A percentile compares a stretch with the other conserved stretches of the same genome.
These are phyloP conservation scores for Gorgonomyces haynaldii DNA, from an alignment of 192 early-diverging fungal genomes.

Conservation along the genomic window DNA sequence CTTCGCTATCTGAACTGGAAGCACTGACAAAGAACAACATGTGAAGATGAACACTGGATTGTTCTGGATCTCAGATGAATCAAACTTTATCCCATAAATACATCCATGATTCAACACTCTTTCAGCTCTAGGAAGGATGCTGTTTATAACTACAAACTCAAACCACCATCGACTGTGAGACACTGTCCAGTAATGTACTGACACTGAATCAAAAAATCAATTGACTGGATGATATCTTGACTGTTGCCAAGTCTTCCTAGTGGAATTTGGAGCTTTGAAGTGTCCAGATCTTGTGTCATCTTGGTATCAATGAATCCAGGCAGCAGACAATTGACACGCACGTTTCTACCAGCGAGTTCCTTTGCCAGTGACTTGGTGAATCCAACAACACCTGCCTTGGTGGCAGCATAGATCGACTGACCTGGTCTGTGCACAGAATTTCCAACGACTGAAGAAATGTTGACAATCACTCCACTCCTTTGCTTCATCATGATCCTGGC, in stretches of 20 bases:
- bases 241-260: constrained; percentile 44
- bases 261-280: constrained; percentile 29
- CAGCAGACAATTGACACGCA: constrained; percentile 72
- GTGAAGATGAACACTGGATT: no score
- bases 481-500: constrained; percentile 47
- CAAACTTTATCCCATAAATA: no score
- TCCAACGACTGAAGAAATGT: constrained; percentile 76
- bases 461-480: constrained; percentile 60
- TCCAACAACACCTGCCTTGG: constrained; percentile 63
- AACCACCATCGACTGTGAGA: constrained; percentile 28
- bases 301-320: constrained; percentile 82
- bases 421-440: constrained; percentile 50
- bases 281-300: constrained; percentile 52
- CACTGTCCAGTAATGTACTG: constrained; percentile 54
- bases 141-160: constrained; percentile 1
- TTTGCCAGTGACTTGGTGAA: constrained; percentile 74
- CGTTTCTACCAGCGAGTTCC: constrained; percentile 58
- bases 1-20: no score
- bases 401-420: constrained; percentile 65
- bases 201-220: constrained; percentile 42
- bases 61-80: no score
- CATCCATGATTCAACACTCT: no score
- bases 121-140: no score
- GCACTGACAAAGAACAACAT: no score
- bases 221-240: constrained; percentile 49